phyloP scores from a whole-genome alignment of 768 basidiomycete species.

The Suillus ampliporus region DNA sequence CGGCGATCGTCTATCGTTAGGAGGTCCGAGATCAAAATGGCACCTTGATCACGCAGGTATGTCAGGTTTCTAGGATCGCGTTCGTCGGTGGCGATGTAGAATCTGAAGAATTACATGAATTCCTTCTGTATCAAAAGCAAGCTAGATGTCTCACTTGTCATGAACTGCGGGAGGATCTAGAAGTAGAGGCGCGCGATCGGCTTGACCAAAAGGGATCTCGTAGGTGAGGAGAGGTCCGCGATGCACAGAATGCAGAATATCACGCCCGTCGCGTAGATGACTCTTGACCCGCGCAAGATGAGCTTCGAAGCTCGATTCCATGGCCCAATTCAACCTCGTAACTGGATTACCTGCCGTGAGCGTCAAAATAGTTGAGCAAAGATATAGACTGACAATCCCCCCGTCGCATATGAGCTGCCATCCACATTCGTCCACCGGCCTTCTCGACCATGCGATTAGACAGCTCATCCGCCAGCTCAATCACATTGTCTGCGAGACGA shows the following conservation, averaged over 20 bases:
- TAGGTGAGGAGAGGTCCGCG: conserved; percentile 22
- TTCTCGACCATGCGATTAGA: conserved; percentile 36
- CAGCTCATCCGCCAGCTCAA: conserved; percentile 37
- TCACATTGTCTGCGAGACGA: conserved; percentile 27
- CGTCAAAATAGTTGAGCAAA: not conserved
- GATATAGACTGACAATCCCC: conserved; percentile 43
- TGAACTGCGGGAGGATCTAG: conserved; percentile 29
- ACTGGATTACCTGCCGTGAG: conserved; percentile 21
- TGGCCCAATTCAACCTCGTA: conserved; percentile 37
- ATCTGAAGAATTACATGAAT: conserved; percentile 23
- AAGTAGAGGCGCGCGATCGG: conserved; percentile 26
- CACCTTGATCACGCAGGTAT: conserved; percentile 42
- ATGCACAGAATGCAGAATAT: conserved; percentile 26
- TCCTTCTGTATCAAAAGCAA: not conserved
- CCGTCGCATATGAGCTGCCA: conserved; percentile 51
- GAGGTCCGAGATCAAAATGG: conserved; percentile 46
- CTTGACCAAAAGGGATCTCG: conserved; percentile 25
- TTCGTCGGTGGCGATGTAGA: conserved; percentile 49
- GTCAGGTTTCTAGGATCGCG: conserved; percentile 39
- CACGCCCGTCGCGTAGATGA: conserved; percentile 26
- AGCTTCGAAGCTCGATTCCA: conserved; percentile 36
- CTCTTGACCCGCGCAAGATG: conserved; percentile 42
- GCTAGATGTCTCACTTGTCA: conserved; percentile 25
- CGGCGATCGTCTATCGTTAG: conserved; percentile 47
- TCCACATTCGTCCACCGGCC: conserved; percentile 43